Percentiles rank a stretch among this genome's conserved stretches.
Conservation (phyloP, 169 alveolate genomes). For the Plasmodium gaboni region DNA sequence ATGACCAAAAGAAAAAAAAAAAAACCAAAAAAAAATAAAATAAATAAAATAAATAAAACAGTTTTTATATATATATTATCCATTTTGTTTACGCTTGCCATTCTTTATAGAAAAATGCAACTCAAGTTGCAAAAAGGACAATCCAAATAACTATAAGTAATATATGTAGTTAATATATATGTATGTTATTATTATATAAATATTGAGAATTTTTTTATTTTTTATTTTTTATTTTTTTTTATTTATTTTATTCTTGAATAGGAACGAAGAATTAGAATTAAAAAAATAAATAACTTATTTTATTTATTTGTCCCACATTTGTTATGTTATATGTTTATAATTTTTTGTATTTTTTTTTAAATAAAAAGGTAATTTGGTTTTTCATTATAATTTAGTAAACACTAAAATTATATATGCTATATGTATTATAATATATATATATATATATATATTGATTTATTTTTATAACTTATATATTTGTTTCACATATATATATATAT, state of each 20-base stretch:
- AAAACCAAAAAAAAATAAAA: not conserved
- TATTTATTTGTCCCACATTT: not conserved
- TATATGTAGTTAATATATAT: not conserved
- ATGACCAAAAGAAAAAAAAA: not conserved
- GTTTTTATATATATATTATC: not conserved
- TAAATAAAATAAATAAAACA: not conserved
- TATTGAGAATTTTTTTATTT: not conserved
- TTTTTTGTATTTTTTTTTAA: conserved; percentile 37
- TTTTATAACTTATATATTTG: conserved; percentile 7
- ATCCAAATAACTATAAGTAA: not conserved
- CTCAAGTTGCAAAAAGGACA: conserved; percentile 9
- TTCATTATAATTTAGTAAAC: conserved; percentile 6
- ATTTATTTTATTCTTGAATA: conserved; percentile 1
- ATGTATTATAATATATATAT: not conserved
- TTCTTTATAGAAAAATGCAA: not conserved
- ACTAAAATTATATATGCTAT: not conserved
- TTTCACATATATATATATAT: not conserved
- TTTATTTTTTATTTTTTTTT: not conserved
- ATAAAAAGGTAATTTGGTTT: not conserved
- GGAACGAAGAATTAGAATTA: conserved; percentile 40
- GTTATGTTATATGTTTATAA: conserved; percentile 9
- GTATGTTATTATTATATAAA: no score
- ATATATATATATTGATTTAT: not conserved
- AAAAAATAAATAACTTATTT: conserved; percentile 1
- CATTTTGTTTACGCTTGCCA: not conserved